Evolutionary conservation across 306 rosid species (phyloP).

Genomic region (Pyrus communis): DNA sequence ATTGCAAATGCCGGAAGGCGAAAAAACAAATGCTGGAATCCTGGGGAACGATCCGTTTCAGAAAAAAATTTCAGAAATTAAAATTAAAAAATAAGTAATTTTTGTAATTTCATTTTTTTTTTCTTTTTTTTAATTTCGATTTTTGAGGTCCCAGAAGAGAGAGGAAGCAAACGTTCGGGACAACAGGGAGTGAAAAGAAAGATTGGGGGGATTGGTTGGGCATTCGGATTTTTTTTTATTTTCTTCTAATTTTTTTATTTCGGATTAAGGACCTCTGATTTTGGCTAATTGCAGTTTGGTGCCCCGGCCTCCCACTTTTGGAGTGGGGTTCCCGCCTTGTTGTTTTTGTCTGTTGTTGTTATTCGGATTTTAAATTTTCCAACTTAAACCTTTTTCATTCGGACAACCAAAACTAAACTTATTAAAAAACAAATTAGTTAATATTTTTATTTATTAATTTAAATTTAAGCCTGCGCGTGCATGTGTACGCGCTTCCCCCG

Average conservation of each 20-base stretch:
- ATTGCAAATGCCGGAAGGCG: slow-evolving; percentile 3
- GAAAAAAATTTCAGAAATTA: neutral
- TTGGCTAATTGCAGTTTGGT: neutral
- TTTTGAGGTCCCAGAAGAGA: neutral
- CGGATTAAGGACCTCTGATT: neutral
- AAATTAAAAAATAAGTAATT: neutral
- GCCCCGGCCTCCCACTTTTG: slow-evolving; percentile 8
- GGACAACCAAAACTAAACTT: neutral
- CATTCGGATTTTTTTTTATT: neutral
- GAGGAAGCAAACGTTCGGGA: neutral
- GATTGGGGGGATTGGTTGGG: neutral
- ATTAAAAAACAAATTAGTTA: neutral
- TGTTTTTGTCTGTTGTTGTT: neutral
- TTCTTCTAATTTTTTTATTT: neutral
- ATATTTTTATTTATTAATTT: neutral
- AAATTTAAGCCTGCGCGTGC: neutral
- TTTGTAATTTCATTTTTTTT: neutral
- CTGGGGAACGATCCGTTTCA: slow-evolving; percentile 16
- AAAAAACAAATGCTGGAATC: slow-evolving; percentile 6
- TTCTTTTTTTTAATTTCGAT: neutral
- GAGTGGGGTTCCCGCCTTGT: slow-evolving; percentile 35
- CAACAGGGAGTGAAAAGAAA: slow-evolving; percentile 6
- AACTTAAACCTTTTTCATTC: neutral
- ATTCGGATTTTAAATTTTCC: slow-evolving; percentile 4
- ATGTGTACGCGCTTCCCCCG: neutral